Conservation (phyloP, 2,329 filamentous ascomycete species). For the Triangularia verruculosa region DNA sequence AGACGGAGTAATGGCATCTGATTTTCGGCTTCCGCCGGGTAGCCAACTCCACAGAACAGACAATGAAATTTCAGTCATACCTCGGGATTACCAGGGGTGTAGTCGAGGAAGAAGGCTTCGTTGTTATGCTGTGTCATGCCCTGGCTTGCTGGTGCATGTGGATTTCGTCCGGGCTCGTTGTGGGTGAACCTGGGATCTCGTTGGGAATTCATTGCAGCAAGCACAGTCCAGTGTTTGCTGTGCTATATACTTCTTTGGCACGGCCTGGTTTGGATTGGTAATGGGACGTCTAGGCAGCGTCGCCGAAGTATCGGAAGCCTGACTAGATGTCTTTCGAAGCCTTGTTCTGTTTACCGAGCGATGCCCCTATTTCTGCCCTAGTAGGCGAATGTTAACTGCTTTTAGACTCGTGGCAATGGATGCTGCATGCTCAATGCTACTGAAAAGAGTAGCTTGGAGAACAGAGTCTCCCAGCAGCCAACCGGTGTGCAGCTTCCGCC, state of each 20-base stretch:
- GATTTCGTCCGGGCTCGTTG: background rate
- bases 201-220: conserved; percentile 4
- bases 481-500: background rate
- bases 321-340: background rate
- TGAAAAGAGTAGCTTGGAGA: background rate
- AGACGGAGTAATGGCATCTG: background rate
- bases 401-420: background rate
- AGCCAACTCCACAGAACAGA: background rate
- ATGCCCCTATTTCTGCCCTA: background rate
- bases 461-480: background rate
- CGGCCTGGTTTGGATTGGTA: background rate
- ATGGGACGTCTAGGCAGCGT: background rate
- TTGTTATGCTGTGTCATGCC: background rate
- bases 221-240: background rate
- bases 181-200: background rate
- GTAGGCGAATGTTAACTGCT: background rate
- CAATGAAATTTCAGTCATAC: conserved; percentile 14
- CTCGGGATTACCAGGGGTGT: conserved; percentile 9
- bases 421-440: background rate
- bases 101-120: conserved; percentile 10
- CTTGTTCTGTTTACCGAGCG: background rate
- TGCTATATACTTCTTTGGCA: conserved; percentile 7
- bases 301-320: background rate
- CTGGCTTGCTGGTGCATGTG: background rate
- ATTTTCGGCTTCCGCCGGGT: background rate